Evolutionary conservation across 2,329 filamentous ascomycete genomes (phyloP), one percentile per base, ranked within the genome.

Genomic region (Pseudocercospora eumusae): DNA sequence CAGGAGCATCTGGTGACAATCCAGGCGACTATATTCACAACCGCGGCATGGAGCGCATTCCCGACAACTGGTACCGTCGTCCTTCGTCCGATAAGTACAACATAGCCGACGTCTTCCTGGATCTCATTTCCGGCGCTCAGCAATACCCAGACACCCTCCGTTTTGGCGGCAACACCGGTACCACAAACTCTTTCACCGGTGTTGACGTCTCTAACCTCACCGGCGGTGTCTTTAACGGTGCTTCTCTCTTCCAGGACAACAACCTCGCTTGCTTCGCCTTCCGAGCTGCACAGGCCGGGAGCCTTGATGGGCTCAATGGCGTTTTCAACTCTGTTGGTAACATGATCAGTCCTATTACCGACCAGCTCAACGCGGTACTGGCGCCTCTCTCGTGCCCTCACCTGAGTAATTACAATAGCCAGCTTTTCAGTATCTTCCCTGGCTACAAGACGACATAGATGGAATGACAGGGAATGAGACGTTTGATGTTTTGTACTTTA

Each of bases 191-290:
- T 25, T 77, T 75, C 68, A 67, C 68, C 20, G 74, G 74, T 4
- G 54, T 78, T 36, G 70, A 78, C 60, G 57, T 76, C 6, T 60
- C 52, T 10, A 65, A 77, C 40, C 59, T 79, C 6, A 78, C 75
- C 13, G 71, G 71, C 10, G 78, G 78, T 27, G 71, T 81, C 0
- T 77, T 79, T 61, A 82, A 80, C 36, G 50, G 33, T 4, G 59
- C 58, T 8, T 54, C 47, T 15, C 60, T 68, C 13, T n/a, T 64
- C 33, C 23, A 66, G 31, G 64, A 61, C 27, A 66, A 66, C 62
- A 66, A 66, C 57, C 45, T 64, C 11, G 60, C 57, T 25, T 66
- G 64, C 54, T 66, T 66, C 53, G 64, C 64, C 25, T 62, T 64
- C 52, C 18, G 23, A 2, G 59, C 62, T 54, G 64, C 64, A 5